Base-by-base conservation (phyloP, 352 stramenopile genomes). In the Globisporangium barbulae region DNA sequence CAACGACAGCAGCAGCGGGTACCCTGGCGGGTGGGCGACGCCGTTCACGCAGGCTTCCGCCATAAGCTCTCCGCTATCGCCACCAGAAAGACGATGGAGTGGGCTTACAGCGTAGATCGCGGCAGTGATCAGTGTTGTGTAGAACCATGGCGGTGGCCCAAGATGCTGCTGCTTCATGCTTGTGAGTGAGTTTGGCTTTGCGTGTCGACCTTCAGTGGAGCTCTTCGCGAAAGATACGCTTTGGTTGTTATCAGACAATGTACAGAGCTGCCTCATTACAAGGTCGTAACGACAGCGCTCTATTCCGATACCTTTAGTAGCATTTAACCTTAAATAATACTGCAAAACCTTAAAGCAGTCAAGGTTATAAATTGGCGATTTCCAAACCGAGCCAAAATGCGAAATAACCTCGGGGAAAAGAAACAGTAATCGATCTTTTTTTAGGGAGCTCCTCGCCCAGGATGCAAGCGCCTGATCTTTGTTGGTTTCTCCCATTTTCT, bases 1-100 rank as follows among this genome's bases (percentile, higher is more conserved):
- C 35, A 98, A 41, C 35, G 94, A 48, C 1, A 91, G 92, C 58
- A 97, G 89, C 10, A 98, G 63, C 12, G 95, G 93, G 68, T 98
- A 98, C 0, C 94, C 93, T 13, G 94, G 94, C 5, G 93, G 93
- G 63, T 98, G 95, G 5, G 91, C 84, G 10, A 94, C 93, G 21
- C 94, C 94, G 8, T 96, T 80, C 0, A 85, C 63, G 61, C 95
- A 98, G 5, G 87, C 89, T 73, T 98, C 95, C 0, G 94, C 89
- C 42, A 98, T 72, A 8, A 98, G 65, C 63, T 98, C 90, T 8
- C 90, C 90, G 45, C 82, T 83, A 66, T 97, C 91, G 47, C 93
- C 93, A 1, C 93, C 93, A 19, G 83, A 77, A 28, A 97, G 52
- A 28, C 48, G 64, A 15, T 69, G 55, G 0, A 78, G 35, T 0